Conservation (phyloP, 345 rosid genomes). For the Euphorbia pulcherrima region DNA sequence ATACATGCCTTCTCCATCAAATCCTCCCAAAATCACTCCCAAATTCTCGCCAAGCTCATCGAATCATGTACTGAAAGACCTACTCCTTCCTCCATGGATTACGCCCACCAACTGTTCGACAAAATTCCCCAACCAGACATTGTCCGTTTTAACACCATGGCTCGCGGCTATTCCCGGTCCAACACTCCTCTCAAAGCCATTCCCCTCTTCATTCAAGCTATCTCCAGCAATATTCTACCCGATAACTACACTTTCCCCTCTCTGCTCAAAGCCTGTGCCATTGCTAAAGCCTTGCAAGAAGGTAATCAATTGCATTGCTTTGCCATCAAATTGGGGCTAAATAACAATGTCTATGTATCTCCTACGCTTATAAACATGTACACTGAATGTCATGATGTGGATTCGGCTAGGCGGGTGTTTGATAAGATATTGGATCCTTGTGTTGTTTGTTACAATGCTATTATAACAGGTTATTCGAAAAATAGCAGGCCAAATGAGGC, state of each 20-base stretch:
- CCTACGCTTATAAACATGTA: slow-evolving; percentile 26
- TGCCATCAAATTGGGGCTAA: slow-evolving; percentile 49
- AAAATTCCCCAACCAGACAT: slow-evolving; percentile 23
- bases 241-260: slow-evolving; percentile 24
- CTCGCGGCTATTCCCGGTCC: slow-evolving; percentile 26
- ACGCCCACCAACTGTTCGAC: slow-evolving; percentile 22
- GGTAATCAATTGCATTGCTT: slow-evolving; percentile 27
- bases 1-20: slow-evolving; percentile 63
- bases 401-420: slow-evolving; percentile 16
- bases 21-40: slow-evolving; percentile 45
- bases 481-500: slow-evolving; percentile 32
- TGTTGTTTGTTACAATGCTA: slow-evolving; percentile 39
- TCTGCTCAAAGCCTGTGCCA: slow-evolving; percentile 19
- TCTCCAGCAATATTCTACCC: slow-evolving; percentile 4
- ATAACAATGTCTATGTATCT: slow-evolving; percentile 36
- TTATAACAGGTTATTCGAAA: slow-evolving; percentile 29
- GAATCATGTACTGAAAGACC: slow-evolving; percentile 35
- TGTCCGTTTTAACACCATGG: slow-evolving; percentile 18
- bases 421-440: slow-evolving; percentile 21
- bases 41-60: slow-evolving; percentile 24
- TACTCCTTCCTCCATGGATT: slow-evolving; percentile 10
- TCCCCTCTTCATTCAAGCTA: slow-evolving; percentile 10
- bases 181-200: slow-evolving; percentile 18
- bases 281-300: slow-evolving; percentile 14
- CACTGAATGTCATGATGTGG: slow-evolving; percentile 17